phyloP scores from a whole-genome alignment of 2,329 filamentous ascomycete species.

The Trichophyton benhamiae region DNA sequence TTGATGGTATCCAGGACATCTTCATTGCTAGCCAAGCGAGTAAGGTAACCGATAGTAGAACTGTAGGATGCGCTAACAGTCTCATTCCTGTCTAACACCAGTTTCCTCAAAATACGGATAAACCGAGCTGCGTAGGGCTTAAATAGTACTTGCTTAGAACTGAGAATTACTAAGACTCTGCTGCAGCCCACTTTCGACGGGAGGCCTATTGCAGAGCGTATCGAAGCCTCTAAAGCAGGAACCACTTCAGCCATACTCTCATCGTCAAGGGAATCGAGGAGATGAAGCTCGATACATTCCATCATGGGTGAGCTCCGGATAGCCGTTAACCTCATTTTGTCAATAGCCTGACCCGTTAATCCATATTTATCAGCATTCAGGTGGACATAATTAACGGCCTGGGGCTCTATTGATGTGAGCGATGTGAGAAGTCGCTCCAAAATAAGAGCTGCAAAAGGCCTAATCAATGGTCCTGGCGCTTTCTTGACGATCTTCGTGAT shows the following conservation, averaged over 20 bases:
- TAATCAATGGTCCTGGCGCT: constrained; percentile 59
- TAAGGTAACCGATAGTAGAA: constrained; percentile 70
- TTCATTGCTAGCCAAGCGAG: constrained; percentile 51
- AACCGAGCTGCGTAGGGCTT: constrained; percentile 63
- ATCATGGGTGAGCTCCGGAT: constrained; percentile 81
- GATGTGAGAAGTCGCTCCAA: constrained; percentile 69
- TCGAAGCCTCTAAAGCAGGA: constrained; percentile 59
- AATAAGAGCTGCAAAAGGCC: constrained; percentile 69
- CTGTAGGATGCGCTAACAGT: constrained; percentile 87
- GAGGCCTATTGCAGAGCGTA: constrained; percentile 78
- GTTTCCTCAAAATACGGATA: constrained; percentile 64
- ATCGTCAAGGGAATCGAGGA: constrained; percentile 67
- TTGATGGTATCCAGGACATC: constrained; percentile 43
- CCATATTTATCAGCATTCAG: constrained; percentile 75
- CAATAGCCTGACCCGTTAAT: constrained; percentile 76
- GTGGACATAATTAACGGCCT: constrained; percentile 84
- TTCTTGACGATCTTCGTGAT: constrained; percentile 84
- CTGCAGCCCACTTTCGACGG: constrained; percentile 89
- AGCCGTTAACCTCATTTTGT: constrained; percentile 68
- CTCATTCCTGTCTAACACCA: constrained; percentile 82
- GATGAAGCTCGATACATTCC: constrained; percentile 75
- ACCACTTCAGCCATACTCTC: constrained; percentile 63
- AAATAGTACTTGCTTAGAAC: constrained; percentile 64
- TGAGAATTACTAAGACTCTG: constrained; percentile 70
- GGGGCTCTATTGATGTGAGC: constrained; percentile 76